These are phyloP conservation scores for Saururus chinensis DNA, from an alignment of 164 flowering plant genomes.

Conservation along the genomic window DNA sequence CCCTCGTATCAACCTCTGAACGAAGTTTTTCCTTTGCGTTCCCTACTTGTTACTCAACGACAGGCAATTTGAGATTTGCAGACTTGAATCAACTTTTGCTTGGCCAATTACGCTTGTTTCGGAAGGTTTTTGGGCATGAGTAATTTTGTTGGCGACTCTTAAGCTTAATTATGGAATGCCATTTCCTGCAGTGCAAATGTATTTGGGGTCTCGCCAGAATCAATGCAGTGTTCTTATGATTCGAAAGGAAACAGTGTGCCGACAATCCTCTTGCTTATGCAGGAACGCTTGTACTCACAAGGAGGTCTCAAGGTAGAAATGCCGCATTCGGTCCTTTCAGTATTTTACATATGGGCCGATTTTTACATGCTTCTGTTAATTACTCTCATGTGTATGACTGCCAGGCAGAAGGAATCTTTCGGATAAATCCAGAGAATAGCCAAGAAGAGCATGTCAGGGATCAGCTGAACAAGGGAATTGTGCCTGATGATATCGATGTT, in stretches of 20 bases:
- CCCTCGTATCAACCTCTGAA: no score
- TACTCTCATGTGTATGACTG: neutral
- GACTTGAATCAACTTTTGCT: no score
- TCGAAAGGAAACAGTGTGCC: slow-evolving; percentile 87
- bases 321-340: neutral
- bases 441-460: slow-evolving; percentile 84
- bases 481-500: slow-evolving; percentile 83
- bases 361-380: neutral
- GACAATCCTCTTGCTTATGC: slow-evolving; percentile 82
- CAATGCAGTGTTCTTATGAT: slow-evolving; percentile 90
- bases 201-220: slow-evolving; percentile 29
- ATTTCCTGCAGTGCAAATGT: no score
- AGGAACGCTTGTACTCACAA: slow-evolving; percentile 73
- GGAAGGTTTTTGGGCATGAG: no score
- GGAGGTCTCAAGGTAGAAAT: slow-evolving; percentile 80
- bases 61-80: no score
- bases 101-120: no score
- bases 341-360: no score
- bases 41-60: no score
- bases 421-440: slow-evolving; percentile 92
- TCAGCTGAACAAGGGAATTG: slow-evolving; percentile 78
- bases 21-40: no score
- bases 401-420: slow-evolving; percentile 93
- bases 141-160: no score
- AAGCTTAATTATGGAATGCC: no score